A percentile compares a stretch with the other conserved stretches of the same genome.
phyloP scores from a whole-genome alignment of 345 rosid species.

The thale cress (Arabidopsis thaliana) region DNA sequence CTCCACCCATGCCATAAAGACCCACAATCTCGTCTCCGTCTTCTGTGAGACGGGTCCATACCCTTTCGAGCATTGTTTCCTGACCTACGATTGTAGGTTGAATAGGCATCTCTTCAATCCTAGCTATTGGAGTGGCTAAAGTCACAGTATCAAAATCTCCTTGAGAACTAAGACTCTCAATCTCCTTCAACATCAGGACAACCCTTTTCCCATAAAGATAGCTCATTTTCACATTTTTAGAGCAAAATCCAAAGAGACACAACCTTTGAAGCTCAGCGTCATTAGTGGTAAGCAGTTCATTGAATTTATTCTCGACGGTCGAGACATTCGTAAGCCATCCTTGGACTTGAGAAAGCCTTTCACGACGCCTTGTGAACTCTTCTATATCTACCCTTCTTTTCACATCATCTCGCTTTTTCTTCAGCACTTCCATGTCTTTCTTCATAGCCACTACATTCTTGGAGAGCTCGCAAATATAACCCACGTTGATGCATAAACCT shows the following conservation, averaged over 20 bases:
- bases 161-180: not conserved
- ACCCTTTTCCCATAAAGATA: slow-evolving; percentile 8
- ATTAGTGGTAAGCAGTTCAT: not conserved
- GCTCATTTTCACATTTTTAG: not conserved
- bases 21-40: slow-evolving; percentile 28
- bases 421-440: not conserved
- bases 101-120: not conserved
- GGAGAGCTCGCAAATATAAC: not conserved
- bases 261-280: not conserved
- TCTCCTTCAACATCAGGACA: not conserved
- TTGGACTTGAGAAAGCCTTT: slow-evolving; percentile 19
- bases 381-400: not conserved
- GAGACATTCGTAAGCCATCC: slow-evolving; percentile 25
- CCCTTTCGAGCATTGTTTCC: slow-evolving; percentile 18
- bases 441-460: not conserved
- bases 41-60: slow-evolving; percentile 15
- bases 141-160: slow-evolving; percentile 12
- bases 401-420: not conserved
- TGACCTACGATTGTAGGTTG: slow-evolving; percentile 24
- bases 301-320: not conserved
- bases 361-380: not conserved
- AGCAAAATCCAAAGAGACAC: slow-evolving; percentile 13
- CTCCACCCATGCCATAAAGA: slow-evolving; percentile 36
- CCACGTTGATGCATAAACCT: not conserved
- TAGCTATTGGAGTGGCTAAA: not conserved